phyloP scores from a whole-genome alignment of 2,329 filamentous ascomycete species.

The Clarireedia hainanense region DNA sequence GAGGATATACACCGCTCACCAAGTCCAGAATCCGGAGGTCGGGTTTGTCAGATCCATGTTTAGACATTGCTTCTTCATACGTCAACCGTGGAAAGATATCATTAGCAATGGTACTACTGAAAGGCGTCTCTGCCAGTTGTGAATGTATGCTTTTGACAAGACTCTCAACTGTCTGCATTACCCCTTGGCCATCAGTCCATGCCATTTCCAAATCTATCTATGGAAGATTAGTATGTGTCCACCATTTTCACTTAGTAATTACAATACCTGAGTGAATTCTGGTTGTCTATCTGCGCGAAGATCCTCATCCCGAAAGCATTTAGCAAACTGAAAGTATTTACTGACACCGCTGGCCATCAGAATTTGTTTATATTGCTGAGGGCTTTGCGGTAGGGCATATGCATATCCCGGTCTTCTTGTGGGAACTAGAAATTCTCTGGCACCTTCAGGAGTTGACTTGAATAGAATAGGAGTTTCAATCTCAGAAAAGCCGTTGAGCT shows the following conservation, averaged over 20 bases:
- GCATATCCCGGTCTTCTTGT: conserved; percentile 68
- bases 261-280: conserved; percentile 78
- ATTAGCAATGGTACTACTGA: not conserved
- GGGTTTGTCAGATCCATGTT: conserved; percentile 86
- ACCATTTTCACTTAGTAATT: not conserved
- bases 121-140: conserved; percentile 9
- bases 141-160: conserved; percentile 22
- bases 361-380: conserved; percentile 97
- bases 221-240: conserved; percentile 4
- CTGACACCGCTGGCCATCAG: conserved; percentile 84
- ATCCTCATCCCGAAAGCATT: conserved; percentile 94
- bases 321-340: conserved; percentile 86
- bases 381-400: conserved; percentile 91
- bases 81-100: conserved; percentile 36
- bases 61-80: conserved; percentile 71
- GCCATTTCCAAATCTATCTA: conserved; percentile 91
- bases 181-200: conserved; percentile 64
- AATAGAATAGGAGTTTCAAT: conserved; percentile 92
- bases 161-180: conserved; percentile 44
- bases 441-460: conserved; percentile 95
- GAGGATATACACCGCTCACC: conserved; percentile 34
- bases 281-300: conserved; percentile 86
- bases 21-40: conserved; percentile 69
- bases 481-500: conserved; percentile 34
- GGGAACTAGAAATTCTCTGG: conserved; percentile 88